Evolutionary conservation across 257 asterid genomes (phyloP).

Genomic region (Solanum pinnatisectum): DNA sequence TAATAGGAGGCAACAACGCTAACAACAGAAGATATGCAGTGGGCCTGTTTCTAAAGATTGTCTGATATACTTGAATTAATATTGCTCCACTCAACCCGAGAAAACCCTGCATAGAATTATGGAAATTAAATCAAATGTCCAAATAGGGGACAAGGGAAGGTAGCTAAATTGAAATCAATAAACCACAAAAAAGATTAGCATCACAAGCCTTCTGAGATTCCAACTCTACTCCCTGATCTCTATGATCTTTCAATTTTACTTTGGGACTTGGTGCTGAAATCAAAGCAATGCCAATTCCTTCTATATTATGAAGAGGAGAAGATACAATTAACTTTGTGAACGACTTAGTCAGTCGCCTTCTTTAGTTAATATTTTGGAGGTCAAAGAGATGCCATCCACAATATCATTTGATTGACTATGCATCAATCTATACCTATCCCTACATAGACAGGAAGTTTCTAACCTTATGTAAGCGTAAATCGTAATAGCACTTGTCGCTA

Average conservation of each 20-base stretch:
- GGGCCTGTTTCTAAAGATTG: constrained; percentile 60
- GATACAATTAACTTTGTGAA: not conserved
- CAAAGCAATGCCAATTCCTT: not conserved
- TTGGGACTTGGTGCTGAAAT: not conserved
- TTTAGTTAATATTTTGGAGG: not conserved
- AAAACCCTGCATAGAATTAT: constrained; percentile 50
- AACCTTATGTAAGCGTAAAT: not conserved
- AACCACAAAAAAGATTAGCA: not conserved
- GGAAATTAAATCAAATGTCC: not conserved
- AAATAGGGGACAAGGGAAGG: not conserved
- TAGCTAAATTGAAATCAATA: not conserved
- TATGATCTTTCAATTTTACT: not conserved
- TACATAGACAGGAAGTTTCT: not conserved
- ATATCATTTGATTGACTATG: not conserved
- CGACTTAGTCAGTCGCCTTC: not conserved
- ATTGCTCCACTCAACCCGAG: constrained; percentile 95
- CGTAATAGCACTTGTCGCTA: not conserved
- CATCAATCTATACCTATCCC: not conserved
- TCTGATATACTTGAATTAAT: constrained; percentile 60
- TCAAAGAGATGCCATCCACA: not conserved
- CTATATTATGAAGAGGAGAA: not conserved
- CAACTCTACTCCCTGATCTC: not conserved
- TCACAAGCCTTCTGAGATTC: not conserved
- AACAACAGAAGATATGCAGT: constrained; percentile 62
- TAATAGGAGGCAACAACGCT: not conserved